A percentile compares a stretch with the other conserved stretches of the same genome.
Evolutionary conservation across 768 basidiomycete species (phyloP).

Genomic region (Termitomyces titanicus): DNA sequence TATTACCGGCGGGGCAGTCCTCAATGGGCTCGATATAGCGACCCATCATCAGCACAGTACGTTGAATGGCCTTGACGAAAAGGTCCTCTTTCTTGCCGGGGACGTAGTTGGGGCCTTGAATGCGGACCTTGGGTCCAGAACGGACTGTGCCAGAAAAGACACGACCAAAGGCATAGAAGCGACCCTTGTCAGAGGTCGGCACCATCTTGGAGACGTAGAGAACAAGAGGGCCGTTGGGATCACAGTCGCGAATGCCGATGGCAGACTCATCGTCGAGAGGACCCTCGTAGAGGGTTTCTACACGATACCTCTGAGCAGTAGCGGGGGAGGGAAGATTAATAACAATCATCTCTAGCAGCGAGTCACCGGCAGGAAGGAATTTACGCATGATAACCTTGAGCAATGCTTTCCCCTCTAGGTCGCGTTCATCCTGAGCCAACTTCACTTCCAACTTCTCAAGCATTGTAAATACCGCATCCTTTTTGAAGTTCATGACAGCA

Average conservation of each 20-base stretch:
- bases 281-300: conserved; percentile 99
- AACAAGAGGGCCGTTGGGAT: conserved; percentile 94
- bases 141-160: conserved; percentile 98
- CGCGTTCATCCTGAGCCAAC: conserved; percentile 83
- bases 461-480: conserved; percentile 77
- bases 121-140: conserved; percentile 97
- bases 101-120: conserved; percentile 98
- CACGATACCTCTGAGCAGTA: conserved; percentile 97
- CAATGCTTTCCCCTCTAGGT: conserved; percentile 91
- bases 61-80: conserved; percentile 97
- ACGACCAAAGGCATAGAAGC: conserved; percentile 99
- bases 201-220: conserved; percentile 99
- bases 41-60: conserved; percentile 99
- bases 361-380: conserved; percentile 98
- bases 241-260: conserved; percentile 96
- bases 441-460: conserved; percentile 96
- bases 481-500: conserved; percentile 99
- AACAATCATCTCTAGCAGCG: conserved; percentile 99
- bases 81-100: conserved; percentile 99
- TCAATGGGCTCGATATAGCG: conserved; percentile 98
- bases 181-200: conserved; percentile 98
- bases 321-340: conserved; percentile 97
- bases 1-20: conserved; percentile 99
- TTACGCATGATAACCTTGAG: conserved; percentile 99
- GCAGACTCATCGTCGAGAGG: conserved; percentile 99